Evolutionary conservation across 345 rosid genomes (phyloP), one percentile per base, ranked within the genome.

Genomic region (Mangifera indica): DNA sequence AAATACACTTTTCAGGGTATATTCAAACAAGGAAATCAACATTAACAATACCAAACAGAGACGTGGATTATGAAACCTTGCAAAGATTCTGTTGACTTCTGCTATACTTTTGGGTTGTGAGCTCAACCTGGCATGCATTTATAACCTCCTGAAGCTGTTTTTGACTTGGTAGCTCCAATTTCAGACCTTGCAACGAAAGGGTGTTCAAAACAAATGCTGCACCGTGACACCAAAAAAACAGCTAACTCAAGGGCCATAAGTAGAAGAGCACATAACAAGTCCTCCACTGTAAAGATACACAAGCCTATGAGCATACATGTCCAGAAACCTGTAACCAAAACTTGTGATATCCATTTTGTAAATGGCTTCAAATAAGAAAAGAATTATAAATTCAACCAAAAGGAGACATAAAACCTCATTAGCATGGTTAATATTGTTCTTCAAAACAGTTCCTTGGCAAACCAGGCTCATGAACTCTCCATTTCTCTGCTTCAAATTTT

Each of bases 101-200:
- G 78, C 75, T 20, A 83, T 51, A 24, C 83, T 60, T 69, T 84
- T 84, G 2, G 78, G 77, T 42, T 42, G 85, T 57, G 13, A 86
- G 84, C 54, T 85, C 74, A 60, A 79, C 72, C 32, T 69, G 60
- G 80, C 87, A 77, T 13, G 84, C 78, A 22, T 65, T 49, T 5
- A 86, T 54, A 60, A 75, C 86, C 69, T 83, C 84, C 58, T 52
- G 74, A 37, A 88, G 85, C 73, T 86, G 90, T 83, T 84, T n/a
- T 83, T 70, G 69, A 29, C 78, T 72, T 81, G 70, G 86, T 85
- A 46, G 77, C 85, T 24, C 87, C 89, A 63, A 85, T 82, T 55
- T 85, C 68, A 42, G 82, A 73, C 71, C 88, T 85, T 37, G 85
- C 91, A 51, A 83, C 82, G 10, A 80, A 81, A 67, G 89, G 86